Evolutionary conservation across 2,329 filamentous ascomycete genomes (phyloP), one percentile per base, ranked within the genome.

Genomic region (Botrytis aclada): DNA sequence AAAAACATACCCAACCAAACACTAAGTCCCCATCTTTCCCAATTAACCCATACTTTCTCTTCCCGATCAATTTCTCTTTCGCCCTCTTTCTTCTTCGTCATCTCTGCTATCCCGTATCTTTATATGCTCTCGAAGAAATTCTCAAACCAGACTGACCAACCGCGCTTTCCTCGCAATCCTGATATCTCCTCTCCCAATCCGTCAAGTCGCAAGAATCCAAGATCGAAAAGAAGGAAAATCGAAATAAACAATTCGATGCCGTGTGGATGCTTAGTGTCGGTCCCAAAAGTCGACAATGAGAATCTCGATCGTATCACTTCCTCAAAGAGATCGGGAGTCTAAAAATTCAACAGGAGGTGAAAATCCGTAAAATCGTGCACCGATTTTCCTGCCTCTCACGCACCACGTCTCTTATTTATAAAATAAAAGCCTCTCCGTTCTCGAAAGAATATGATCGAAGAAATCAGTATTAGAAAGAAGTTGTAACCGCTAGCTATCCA

Each of bases 151-250:
- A n/a, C 25, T 20, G 47, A 3, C 5, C 25, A 54, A 25, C n/a
- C 2, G 14, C 0, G 14, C n/a, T 4, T 16, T 18, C 9, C 6
- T 9, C 51, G 51, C 3, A 54, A 25, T 56, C 14, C 0, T 1
- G 2, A 12, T 29, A 29, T 54, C n/a, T 29, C 14, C 6, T 29
- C 51, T 54, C 6, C n/a, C 1, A 8, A 2, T 29, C 14, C 6
- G n/a, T 5, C 6, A 29, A 29, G 14, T 54, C 51, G 25, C 51
- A 54, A 18, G 51, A 54, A 54, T 54, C 4, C n/a, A 8, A 16
- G n/a, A 29, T 54, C 14, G n/a, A 29, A 14, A 18, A 54, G 14
- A 8, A 16, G 9, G 4, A 29, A 45, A 54, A 8, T 12, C n/a
- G 9, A 8, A 18, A 25, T 54, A 29, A 18, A 29, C 14, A 29